Percentiles rank a stretch among this genome's conserved stretches.
phyloP scores from a whole-genome alignment of 768 basidiomycete species.

The Daedalea quercina region DNA sequence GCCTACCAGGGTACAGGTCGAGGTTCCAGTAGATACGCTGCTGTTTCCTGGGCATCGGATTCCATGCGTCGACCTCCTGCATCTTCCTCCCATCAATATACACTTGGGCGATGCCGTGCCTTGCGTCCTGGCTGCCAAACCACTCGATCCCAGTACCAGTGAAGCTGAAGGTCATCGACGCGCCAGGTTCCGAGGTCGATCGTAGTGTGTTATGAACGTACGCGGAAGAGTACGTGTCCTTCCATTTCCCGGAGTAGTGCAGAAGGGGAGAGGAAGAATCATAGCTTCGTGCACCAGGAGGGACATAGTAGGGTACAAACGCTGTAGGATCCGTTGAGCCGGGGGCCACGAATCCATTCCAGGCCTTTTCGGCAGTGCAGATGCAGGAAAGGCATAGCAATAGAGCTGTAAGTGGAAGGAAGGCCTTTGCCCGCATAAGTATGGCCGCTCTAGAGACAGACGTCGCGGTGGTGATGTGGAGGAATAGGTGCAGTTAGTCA shows the following conservation, averaged over 20 bases:
- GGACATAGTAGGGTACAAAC: slow-evolving; percentile 70
- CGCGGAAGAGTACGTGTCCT: slow-evolving; percentile 40
- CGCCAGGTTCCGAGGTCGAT: slow-evolving; percentile 41
- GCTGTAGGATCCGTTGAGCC: slow-evolving; percentile 36
- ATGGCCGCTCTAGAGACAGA: too few relatives aligned
- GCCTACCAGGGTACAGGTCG: slow-evolving; percentile 42
- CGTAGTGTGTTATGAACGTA: slow-evolving; percentile 46
- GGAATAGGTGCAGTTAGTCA: too few relatives aligned
- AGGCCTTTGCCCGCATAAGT: not conserved
- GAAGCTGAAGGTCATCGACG: slow-evolving; percentile 53
- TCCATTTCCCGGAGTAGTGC: slow-evolving; percentile 56
- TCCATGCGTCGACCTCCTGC: slow-evolving; percentile 41
- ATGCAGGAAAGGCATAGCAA: slow-evolving; percentile 17
- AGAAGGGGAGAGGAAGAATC: slow-evolving; percentile 66
- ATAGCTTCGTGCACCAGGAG: slow-evolving; percentile 64
- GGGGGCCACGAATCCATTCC: slow-evolving; percentile 59
- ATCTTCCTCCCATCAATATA: slow-evolving; percentile 49
- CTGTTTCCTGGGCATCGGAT: slow-evolving; percentile 31
- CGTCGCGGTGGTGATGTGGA: too few relatives aligned
- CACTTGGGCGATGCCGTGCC: slow-evolving; percentile 50
- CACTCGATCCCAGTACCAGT: slow-evolving; percentile 73
- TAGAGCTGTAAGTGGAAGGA: slow-evolving; percentile 5
- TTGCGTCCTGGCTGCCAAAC: slow-evolving; percentile 56
- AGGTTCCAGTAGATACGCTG: slow-evolving; percentile 64
- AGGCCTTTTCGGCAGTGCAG: slow-evolving; percentile 38